Evolutionary conservation across 306 rosid species (phyloP).

Genomic region (Rubus parviflorus): DNA sequence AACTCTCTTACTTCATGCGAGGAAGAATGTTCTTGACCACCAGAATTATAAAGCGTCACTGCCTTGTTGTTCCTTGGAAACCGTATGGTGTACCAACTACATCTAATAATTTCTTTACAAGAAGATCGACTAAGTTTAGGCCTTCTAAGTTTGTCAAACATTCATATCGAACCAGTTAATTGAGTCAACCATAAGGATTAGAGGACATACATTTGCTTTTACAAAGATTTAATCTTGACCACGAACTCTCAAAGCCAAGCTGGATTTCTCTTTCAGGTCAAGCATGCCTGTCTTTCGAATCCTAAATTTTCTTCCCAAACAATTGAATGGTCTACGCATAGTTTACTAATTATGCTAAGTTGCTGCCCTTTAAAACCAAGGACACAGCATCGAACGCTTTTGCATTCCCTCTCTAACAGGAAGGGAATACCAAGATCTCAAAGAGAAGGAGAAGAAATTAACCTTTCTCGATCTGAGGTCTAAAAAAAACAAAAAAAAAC

Average conservation of each 20-base stretch:
- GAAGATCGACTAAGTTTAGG: background rate
- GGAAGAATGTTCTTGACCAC: background rate
- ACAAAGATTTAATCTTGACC: background rate
- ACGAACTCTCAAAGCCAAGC: background rate
- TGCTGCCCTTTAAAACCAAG: background rate
- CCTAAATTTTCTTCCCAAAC: background rate
- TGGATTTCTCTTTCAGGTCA: background rate
- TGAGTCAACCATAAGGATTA: background rate
- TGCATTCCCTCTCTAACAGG: background rate
- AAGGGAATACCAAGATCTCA: background rate
- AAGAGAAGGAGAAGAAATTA: background rate
- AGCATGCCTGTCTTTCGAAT: background rate
- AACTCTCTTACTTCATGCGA: background rate
- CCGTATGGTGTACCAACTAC: background rate
- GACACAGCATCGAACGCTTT: background rate
- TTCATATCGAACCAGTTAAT: background rate
- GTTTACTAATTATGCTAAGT: background rate
- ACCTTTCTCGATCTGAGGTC: background rate
- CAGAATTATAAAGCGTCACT: background rate
- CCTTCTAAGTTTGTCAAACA: background rate
- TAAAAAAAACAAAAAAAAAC: background rate
- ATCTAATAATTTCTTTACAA: background rate
- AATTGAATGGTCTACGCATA: background rate
- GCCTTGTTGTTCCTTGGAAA: background rate
- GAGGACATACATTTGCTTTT: background rate